A percentile compares a stretch with the other conserved stretches of the same genome.
Conservation (phyloP, 2,329 filamentous ascomycete species). For the Fusarium torulosum region DNA sequence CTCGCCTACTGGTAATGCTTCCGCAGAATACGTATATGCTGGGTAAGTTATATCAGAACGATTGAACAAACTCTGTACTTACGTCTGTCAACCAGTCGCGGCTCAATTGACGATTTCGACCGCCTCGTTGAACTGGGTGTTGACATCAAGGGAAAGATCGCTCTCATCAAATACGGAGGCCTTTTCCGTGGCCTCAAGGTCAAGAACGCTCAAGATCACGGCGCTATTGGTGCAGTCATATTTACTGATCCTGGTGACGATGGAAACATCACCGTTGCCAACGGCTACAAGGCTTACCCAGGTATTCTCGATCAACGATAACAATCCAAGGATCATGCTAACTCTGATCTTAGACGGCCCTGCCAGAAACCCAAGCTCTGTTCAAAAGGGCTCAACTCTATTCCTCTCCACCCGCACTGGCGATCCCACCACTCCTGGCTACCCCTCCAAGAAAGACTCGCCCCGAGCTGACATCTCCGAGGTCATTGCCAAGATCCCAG, state of each 20-base stretch:
- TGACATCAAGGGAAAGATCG: constrained; percentile 80
- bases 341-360: constrained; percentile 64
- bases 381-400: constrained; percentile 82
- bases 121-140: constrained; percentile 77
- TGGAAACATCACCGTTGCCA: constrained; percentile 78
- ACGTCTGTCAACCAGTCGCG: constrained; percentile 57
- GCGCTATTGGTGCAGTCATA: constrained; percentile 83
- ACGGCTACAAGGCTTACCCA: constrained; percentile 80
- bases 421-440: constrained; percentile 85
- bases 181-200: constrained; percentile 86
- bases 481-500: constrained; percentile 80
- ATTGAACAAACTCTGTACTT: fast-evolving
- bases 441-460: constrained; percentile 79
- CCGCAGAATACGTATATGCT: constrained; percentile 79
- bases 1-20: constrained; percentile 81
- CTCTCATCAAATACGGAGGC: constrained; percentile 79
- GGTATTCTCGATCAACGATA: constrained; percentile 36
- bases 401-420: constrained; percentile 73
- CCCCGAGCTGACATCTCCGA: constrained; percentile 72
- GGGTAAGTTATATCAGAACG: constrained; percentile 61
- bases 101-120: constrained; percentile 79
- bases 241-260: constrained; percentile 91
- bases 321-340: fast-evolving
- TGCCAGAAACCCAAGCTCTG: constrained; percentile 79
- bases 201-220: constrained; percentile 85